Evolutionary conservation across 768 basidiomycete species (phyloP).

Genomic region (Agrocybe praecox): DNA sequence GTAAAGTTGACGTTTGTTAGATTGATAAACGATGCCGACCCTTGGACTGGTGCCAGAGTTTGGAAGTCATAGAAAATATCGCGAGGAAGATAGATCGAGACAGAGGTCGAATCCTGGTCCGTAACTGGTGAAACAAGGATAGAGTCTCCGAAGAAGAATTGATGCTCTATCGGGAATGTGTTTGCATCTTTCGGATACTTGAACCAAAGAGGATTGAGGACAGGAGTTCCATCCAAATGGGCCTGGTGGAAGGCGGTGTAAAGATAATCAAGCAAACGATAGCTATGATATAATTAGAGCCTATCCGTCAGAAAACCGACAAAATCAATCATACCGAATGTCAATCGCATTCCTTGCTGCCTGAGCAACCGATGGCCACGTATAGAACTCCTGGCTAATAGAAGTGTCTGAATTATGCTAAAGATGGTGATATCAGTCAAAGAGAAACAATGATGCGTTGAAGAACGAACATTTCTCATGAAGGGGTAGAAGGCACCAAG

Average conservation of each 20-base stretch:
- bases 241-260: conserved; percentile 72
- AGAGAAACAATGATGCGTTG: no score
- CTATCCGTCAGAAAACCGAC: not conserved
- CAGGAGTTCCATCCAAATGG: conserved; percentile 58
- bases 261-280: conserved; percentile 70
- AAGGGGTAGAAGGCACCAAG: conserved; percentile 80
- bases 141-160: conserved; percentile 70
- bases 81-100: conserved; percentile 61
- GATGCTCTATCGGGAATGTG: conserved; percentile 63
- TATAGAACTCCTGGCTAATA: conserved; percentile 69
- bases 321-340: conserved; percentile 48
- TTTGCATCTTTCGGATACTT: conserved; percentile 63
- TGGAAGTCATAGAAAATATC: conserved; percentile 70
- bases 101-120: conserved; percentile 57
- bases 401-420: conserved; percentile 58
- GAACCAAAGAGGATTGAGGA: conserved; percentile 68
- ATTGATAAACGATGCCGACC: conserved; percentile 45
- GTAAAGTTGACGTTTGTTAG: conserved; percentile 53
- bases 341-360: conserved; percentile 63
- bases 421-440: not conserved
- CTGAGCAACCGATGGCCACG: conserved; percentile 57
- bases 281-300: conserved; percentile 33
- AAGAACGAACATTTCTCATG: conserved; percentile 74
- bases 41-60: conserved; percentile 49
- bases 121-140: conserved; percentile 73